Evolutionary conservation across 305 asterid species (phyloP), one percentile per base, ranked within the genome.

Genomic region (Fraxinus greggii): DNA sequence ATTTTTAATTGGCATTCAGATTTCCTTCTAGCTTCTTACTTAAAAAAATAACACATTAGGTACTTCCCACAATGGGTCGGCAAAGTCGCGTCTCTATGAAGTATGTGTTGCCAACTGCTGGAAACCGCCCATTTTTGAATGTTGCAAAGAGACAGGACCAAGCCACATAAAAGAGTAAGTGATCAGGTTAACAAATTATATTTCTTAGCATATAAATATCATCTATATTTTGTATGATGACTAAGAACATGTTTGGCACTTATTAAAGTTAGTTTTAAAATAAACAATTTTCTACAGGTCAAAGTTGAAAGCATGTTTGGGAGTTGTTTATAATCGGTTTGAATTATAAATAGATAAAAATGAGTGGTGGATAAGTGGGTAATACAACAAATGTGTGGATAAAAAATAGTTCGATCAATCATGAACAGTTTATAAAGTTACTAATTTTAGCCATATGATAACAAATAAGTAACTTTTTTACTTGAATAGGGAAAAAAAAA

Each of bases 121-220:
- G 99, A 92, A 86, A 83, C 96, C 93, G 7, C 99, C 99, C n/a
- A 42, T 73, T 74, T 97, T 92, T 82, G 96, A 93, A 78, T 97
- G 98, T 82, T 90, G 84, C 80, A 72, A 85, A 72, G 98, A 91
- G 86, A 79, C 85, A 1, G 99, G 99, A 32, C 97, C 97, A 45
- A 83, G 92, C 91, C 99, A 93, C 90, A 85, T 89, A 73, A 95
- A 80, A 85, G 92, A 92, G 99, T 97, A 91, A 90, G 98, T 92
- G 73, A 45, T 82, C 38, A 40, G 56, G 80, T 73, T 61, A 12
- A 79, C 35, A 69, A 28, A 10, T 65, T 65, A 65, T 65, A 28
- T 65, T 24, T n/a, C 32, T 65, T 65, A 26, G n/a, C 33, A 26
- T 10, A 26, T 65, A 15, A 65, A 24, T 69, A 69, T 69, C 38